These are phyloP conservation scores for Corchorus capsularis DNA, from an alignment of 345 rosid genomes.

Conservation along the genomic window DNA sequence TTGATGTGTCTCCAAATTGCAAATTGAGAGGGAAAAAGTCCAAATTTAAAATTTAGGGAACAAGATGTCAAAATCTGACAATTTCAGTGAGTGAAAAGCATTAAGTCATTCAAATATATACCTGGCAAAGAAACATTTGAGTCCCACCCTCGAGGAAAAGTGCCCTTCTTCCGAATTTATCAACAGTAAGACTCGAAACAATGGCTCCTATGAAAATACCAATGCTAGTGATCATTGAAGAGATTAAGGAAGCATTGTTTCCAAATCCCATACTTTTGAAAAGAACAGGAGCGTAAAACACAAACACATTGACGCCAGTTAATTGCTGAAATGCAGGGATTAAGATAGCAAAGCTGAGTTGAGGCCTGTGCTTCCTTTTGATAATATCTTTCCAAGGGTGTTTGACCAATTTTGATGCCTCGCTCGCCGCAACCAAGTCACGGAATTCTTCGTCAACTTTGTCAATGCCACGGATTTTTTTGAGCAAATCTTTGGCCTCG, in stretches of 20 bases:
- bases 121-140: conserved; percentile 85
- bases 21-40: too few species aligned
- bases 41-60: too few species aligned
- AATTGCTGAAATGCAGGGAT: conserved; percentile 84
- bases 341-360: conserved; percentile 62
- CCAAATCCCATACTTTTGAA: conserved; percentile 76
- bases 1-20: too few species aligned
- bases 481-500: conserved; percentile 54
- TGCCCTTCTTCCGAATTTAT: conserved; percentile 74
- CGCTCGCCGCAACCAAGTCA: conserved; percentile 73
- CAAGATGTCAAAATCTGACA: too few species aligned
- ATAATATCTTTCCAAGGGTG: conserved; percentile 75
- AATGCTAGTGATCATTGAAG: conserved; percentile 73
- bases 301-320: conserved; percentile 80
- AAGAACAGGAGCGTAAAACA: conserved; percentile 87
- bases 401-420: conserved; percentile 64
- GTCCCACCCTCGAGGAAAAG: conserved; percentile 79
- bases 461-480: conserved; percentile 60
- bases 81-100: too few species aligned
- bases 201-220: conserved; percentile 57
- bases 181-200: conserved; percentile 71
- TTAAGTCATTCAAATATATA: conserved; percentile 9
- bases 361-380: conserved; percentile 78
- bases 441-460: conserved; percentile 72
- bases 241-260: conserved; percentile 67